Conservation (phyloP, 345 rosid species). For the Garcia nutans region DNA sequence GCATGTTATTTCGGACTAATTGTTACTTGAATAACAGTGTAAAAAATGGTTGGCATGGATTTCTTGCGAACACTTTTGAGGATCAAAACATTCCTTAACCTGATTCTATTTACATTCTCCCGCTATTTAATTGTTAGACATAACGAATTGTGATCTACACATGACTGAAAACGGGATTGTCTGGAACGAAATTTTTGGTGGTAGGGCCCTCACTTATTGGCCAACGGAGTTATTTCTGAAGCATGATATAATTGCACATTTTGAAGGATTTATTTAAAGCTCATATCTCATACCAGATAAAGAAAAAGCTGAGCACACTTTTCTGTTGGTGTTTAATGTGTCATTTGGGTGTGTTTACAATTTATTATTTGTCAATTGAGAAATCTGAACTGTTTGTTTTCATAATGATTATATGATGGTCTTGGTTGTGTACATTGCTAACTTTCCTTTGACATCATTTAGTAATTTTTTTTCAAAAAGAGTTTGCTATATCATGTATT, state of each 20-base stretch:
- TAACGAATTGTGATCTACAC: not conserved
- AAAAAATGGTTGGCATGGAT: too few relatives aligned
- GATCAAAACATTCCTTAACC: not conserved
- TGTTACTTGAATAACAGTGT: not conserved
- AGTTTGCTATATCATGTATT: not conserved
- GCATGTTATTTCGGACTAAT: not conserved
- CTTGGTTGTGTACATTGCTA: not conserved
- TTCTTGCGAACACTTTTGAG: not conserved
- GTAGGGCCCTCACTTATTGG: not conserved
- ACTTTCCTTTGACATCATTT: not conserved
- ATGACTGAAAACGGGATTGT: not conserved
- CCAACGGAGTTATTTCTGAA: not conserved
- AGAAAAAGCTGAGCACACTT: not conserved
- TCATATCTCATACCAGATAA: not conserved
- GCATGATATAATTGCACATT: not conserved
- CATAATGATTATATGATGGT: not conserved
- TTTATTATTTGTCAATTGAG: not conserved
- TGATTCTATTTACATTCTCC: not conserved
- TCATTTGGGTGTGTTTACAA: not conserved
- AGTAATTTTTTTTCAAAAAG: not conserved
- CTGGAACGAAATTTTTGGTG: not conserved
- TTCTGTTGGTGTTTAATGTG: not conserved
- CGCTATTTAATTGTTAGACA: not conserved
- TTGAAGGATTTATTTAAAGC: not conserved
- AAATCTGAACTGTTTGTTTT: not conserved